Evolutionary conservation across 2,329 filamentous ascomycete species (phyloP), one percentile per base, ranked within the genome.

Genomic region (Neofusicoccum cordaticola): DNA sequence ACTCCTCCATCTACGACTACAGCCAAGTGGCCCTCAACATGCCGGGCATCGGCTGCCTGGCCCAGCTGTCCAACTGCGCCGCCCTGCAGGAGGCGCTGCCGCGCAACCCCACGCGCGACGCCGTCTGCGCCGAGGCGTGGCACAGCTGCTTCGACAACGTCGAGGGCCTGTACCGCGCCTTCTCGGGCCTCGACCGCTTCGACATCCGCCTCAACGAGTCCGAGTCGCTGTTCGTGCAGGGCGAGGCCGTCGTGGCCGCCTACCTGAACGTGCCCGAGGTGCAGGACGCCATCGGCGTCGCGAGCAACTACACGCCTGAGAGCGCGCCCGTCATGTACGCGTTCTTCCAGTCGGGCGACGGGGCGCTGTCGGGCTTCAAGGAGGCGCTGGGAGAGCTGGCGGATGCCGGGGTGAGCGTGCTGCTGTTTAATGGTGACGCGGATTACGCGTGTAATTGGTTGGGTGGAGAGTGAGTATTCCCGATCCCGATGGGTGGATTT

Each of bases 211-310:
- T 85, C 45, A 73, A 78, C 1, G 71, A 78, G 39, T 79, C 79
- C 0, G 84, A 85, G 65, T 81, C 84, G 0, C 86, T 84, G 66
- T 84, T 84, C 0, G 74, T 78, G 0, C 75, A 79, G 7, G 83
- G 83, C 70, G 83, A 79, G 7, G 83, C 83, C 19, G 5, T 12
- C 70, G 82, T 57, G 35, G 17, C 13, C 3, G 47, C 47, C 9
- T 86, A 79, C 73, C 81, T 93, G 62, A 90, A 90, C 71, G 82
- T 83, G 50, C 80, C 82, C 11, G 68, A 74, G 7, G 80, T 90
- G 1, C 84, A 86, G 67, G 72, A 83, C n/a, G 84, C 85, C 1
- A 82, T 91, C 19, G 88, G 88, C 11, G 83, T 88, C 0, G 84
- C 84, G 7, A 73, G 89, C 58, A 88, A 89, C 72, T 88, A 81